Base-by-base conservation (phyloP, 2,329 filamentous ascomycete genomes). In the Pseudogymnoascus sp. region DNA sequence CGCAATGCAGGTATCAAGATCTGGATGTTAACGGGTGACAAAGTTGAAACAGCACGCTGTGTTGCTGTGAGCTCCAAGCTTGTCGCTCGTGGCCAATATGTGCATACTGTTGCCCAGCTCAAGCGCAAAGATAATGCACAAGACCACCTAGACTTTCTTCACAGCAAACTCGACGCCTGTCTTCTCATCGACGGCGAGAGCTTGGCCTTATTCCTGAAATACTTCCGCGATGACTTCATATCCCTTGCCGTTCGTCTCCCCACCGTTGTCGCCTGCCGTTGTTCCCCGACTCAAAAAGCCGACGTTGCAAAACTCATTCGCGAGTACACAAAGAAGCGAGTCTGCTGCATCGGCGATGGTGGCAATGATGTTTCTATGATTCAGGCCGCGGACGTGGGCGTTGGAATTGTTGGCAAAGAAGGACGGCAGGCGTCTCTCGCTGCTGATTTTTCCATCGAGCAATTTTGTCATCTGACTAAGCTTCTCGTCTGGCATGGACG, bases 361-460 rank as follows among this genome's bases (percentile, higher is more conserved):
- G 95, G 96, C 70, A 99, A 99, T 76, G 96, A 99, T 74, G 95
- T 99, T 4, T 93, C 89, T 69, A 99, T 99, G 95, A 99, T 99
- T 69, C 95, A 97, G 79, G 93, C 95, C 7, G 95, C 96, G 0
- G 95, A 99, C 72, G 93, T 99, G 0, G 96, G 96, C 65, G 93
- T 99, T 26, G 95, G 95, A 66, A 99, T 99, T 66, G 95, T 97
- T 0, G 95, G 95, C 65, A 99, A 99, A 79, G 95, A 99, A 79
- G 95, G 95, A 35, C 87, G 91, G 21, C 95, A 99, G 78, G 95
- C 95, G 36, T 95, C 89, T 72, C 82, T 99, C 57, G 96, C 96
- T 0, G 96, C 95, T 10, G 95, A 99, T 75, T 99, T 99, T 76
- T 95, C 89, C 65, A 96, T 99, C 69, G 91, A 92, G 65, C 93